Base-by-base conservation (phyloP, 768 basidiomycete species). In the Polyporus arcularius region DNA sequence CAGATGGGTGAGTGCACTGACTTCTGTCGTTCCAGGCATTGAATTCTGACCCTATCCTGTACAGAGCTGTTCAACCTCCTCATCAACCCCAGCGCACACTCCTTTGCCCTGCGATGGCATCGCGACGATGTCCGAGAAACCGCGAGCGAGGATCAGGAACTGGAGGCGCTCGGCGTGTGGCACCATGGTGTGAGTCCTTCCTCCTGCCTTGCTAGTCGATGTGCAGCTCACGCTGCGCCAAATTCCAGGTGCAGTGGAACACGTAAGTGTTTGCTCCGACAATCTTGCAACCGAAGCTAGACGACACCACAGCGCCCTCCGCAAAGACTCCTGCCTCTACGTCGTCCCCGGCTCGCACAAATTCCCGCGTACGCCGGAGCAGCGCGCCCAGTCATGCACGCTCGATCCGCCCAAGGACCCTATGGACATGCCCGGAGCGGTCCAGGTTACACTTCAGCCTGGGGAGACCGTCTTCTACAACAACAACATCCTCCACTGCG, bases 381-480 rank as follows among this genome's bases (percentile, higher is more conserved):
- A 93, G 62, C 79, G 89, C 11, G 69, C 70, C 0, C 81, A 77
- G 32, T 91, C 88, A 30, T 75, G 70, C 54, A 82, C 78, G 12
- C 68, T 72, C 57, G 79, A 76, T 7, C 78, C 87, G 7, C 87
- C 86, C 0, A 61, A 67, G 1, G 72, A 88, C 64, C 89, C 90
- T 0, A 68, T 86, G 50, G 80, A 79, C 28, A 92, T 92, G 91
- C 89, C 89, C 0, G 88, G 87, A 3, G 78, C 82, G 1, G 78
- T 88, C 2, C 79, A 72, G 38, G 77, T 89, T 35, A 73, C 72
- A 0, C 74, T 91, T 6, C 75, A 84, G 65, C 81, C 85, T 0
- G 89, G 90, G 0, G 86, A 92, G 60, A 87, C 87, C 0, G 87
- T 89, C 26, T 92, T 92, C 71, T 92, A 92, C 71, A 89, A 90